These are phyloP conservation scores for Aspergillus clavatus DNA, from an alignment of 2,329 filamentous ascomycete genomes.

Conservation along the genomic window DNA sequence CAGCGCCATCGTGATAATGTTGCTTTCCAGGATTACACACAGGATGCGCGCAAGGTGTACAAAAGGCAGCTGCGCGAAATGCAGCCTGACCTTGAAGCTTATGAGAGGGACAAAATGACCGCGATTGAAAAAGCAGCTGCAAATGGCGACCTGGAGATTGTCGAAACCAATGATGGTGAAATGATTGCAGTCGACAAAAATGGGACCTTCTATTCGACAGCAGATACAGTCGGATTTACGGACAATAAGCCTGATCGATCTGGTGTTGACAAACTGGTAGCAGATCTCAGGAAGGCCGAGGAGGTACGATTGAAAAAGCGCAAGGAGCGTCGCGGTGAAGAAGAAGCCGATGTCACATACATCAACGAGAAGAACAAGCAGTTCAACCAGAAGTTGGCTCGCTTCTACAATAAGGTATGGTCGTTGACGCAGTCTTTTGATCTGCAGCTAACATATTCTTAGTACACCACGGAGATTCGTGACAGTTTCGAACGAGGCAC, in stretches of 20 bases:
- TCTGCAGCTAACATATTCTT: constrained; percentile 9
- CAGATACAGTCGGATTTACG: constrained; percentile 73
- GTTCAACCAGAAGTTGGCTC: constrained; percentile 93
- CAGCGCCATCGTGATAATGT: constrained; percentile 74
- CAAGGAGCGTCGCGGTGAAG: constrained; percentile 73
- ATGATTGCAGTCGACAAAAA: constrained; percentile 89
- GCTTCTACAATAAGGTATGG: constrained; percentile 86
- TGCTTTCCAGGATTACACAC: constrained; percentile 81
- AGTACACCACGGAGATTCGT: constrained; percentile 91
- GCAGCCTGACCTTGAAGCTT: constrained; percentile 72
- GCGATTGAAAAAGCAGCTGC: constrained; percentile 81
- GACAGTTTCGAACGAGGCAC: constrained; percentile 97
- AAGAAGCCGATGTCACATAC: constrained; percentile 89
- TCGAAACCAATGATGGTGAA: constrained; percentile 93
- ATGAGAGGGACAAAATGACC: constrained; percentile 78
- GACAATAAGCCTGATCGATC: constrained; percentile 84
- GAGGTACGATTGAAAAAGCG: constrained; percentile 81
- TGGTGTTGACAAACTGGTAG: constrained; percentile 80
- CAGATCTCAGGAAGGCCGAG: constrained; percentile 82
- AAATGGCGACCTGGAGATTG: constrained; percentile 80
- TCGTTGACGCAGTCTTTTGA: background rate
- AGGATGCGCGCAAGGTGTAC: constrained; percentile 88
- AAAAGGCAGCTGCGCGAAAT: constrained; percentile 81
- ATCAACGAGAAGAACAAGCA: constrained; percentile 99
- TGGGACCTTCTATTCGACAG: constrained; percentile 84